phyloP scores from a whole-genome alignment of 176 grass and related monocot genomes.

The Puya raimondii region DNA sequence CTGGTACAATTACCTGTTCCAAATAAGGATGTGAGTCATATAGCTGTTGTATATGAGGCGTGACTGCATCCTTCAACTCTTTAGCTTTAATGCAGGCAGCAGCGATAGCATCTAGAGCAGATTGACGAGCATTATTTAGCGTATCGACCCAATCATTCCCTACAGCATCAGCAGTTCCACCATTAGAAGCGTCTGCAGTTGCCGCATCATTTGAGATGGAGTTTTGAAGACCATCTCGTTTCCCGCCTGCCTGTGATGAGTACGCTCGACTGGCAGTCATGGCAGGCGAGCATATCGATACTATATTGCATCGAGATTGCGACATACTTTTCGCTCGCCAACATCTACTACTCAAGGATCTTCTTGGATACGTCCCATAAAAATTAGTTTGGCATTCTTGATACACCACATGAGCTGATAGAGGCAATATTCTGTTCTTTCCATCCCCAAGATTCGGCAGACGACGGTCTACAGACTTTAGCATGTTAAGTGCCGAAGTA shows the following conservation, averaged over 20 bases:
- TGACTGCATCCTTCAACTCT: slow-evolving; percentile 47
- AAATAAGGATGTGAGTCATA: slow-evolving; percentile 67
- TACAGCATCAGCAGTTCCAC: slow-evolving; percentile 18
- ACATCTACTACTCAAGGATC: background rate
- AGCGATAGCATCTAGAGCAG: slow-evolving; percentile 40
- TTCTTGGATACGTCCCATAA: background rate
- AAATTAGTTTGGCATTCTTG: background rate
- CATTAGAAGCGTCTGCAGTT: slow-evolving; percentile 26
- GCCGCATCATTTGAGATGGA: slow-evolving; percentile 12
- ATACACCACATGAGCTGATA: background rate
- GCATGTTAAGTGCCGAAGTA: background rate
- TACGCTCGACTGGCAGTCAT: slow-evolving; percentile 15
- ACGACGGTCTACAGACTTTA: background rate
- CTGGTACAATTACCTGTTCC: slow-evolving; percentile 68
- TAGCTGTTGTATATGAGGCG: slow-evolving; percentile 54
- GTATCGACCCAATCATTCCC: slow-evolving; percentile 46
- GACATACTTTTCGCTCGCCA: background rate
- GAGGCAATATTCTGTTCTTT: background rate
- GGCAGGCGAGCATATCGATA: background rate
- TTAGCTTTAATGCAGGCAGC: slow-evolving; percentile 49
- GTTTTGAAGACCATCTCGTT: slow-evolving; percentile 23
- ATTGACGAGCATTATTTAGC: slow-evolving; percentile 44
- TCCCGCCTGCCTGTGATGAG: slow-evolving; percentile 40
- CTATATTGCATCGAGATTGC: background rate
- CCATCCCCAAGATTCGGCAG: background rate